Evolutionary conservation across 331 rosid genomes (phyloP).

Genomic region (Prunus yedoensis): DNA sequence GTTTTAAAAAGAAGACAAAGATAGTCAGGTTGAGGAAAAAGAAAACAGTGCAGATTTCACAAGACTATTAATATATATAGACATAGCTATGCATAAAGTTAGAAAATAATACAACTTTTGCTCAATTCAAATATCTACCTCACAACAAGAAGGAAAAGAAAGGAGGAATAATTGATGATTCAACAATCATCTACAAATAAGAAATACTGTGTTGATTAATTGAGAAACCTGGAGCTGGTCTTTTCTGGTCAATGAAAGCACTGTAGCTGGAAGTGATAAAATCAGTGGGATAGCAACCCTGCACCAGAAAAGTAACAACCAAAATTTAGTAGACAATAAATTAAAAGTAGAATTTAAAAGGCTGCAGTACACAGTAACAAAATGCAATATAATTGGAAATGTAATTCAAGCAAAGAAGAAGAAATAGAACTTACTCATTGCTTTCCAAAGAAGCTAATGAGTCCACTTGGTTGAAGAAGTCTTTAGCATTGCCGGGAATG

Average conservation of each 20-base stretch:
- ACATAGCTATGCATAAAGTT: background rate
- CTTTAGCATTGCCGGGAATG: constrained; percentile 84
- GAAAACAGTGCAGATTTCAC: background rate
- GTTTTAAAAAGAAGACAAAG: background rate
- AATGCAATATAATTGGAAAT: background rate
- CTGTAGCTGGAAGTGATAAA: constrained; percentile 81
- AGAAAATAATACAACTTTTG: background rate
- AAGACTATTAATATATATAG: background rate
- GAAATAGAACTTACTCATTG: constrained; percentile 57
- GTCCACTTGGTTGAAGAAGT: constrained; percentile 84
- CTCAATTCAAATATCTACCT: background rate
- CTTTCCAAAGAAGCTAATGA: constrained; percentile 76
- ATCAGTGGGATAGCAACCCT: constrained; percentile 83
- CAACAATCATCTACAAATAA: background rate
- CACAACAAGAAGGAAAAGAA: background rate
- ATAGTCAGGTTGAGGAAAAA: background rate
- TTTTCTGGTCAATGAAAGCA: constrained; percentile 74
- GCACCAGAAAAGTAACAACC: constrained; percentile 28
- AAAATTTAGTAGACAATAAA: constrained; percentile 1
- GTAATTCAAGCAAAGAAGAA: background rate
- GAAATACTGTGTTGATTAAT: constrained; percentile 14
- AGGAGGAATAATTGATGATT: background rate
- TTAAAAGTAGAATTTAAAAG: background rate
- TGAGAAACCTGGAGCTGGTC: constrained; percentile 76
- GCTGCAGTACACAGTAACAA: background rate